Conservation (phyloP, 768 basidiomycete genomes). For the Ephemerocybe angulata region DNA sequence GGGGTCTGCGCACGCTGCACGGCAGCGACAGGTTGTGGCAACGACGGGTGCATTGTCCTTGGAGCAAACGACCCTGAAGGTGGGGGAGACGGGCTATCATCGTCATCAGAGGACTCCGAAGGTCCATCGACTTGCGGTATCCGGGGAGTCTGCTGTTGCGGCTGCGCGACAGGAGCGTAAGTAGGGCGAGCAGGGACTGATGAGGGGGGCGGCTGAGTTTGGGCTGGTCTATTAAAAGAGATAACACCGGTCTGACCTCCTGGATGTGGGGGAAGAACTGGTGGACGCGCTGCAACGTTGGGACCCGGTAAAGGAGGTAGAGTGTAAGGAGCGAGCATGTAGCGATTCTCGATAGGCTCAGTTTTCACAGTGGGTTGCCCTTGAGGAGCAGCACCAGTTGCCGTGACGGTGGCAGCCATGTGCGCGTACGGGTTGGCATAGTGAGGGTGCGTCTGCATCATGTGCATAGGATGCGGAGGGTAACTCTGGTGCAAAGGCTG, state of each 20-base stretch:
- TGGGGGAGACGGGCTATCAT: constrained; percentile 64
- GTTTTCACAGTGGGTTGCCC: constrained; percentile 57
- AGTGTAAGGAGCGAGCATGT: constrained; percentile 49
- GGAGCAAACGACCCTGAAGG: constrained; percentile 67
- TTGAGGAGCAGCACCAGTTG: constrained; percentile 31
- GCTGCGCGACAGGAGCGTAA: constrained; percentile 11
- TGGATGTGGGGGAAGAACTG: constrained; percentile 40
- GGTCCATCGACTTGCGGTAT: constrained; percentile 86
- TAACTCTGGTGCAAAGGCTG: constrained; percentile 48
- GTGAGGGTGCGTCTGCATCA: constrained; percentile 51
- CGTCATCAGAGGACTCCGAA: constrained; percentile 60
- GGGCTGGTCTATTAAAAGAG: constrained; percentile 43
- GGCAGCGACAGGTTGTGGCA: constrained; percentile 57
- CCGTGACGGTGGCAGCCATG: constrained; percentile 30
- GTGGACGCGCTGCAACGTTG: constrained; percentile 41
- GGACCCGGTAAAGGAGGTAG: constrained; percentile 67
- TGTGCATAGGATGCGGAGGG: constrained; percentile 60
- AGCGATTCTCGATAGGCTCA: constrained; percentile 69
- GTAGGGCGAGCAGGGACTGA: constrained; percentile 11
- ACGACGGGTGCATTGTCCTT: constrained; percentile 66
- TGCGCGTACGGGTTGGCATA: constrained; percentile 54
- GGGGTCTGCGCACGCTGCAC: constrained; percentile 30
- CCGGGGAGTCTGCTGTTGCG: constrained; percentile 24
- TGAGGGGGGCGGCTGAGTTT: constrained; percentile 16
- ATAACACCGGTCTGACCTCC: constrained; percentile 59